Evolutionary conservation across 306 rosid genomes (phyloP), one percentile per base, ranked within the genome.

Genomic region (Rosa rugosa): DNA sequence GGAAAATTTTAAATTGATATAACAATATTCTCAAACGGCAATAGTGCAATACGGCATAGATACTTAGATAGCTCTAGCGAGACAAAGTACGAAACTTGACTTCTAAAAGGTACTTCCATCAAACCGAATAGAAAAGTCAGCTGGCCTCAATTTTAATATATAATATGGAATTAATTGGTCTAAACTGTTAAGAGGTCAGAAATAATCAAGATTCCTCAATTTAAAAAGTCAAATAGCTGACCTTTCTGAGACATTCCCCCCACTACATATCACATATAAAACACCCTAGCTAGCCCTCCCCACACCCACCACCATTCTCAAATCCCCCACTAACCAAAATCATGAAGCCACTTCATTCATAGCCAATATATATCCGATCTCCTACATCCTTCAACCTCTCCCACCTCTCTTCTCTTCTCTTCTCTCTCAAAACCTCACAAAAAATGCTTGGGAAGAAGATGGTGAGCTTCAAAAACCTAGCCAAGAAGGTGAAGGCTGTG

Each of bases 381-480:
- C 57, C 75, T 74, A 17, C 69, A 4, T 70, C 72, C 42, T 5
- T 40, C 72, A 4, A 27, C 11, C 78, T 85, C 56, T 63, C 62
- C 69, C 65, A 73, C 45, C 53, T 57, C 75, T 60, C 60, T 71
- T 8, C 53, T 20, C 47, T 16, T 38, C 22, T 4, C 22, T 31
- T 4, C 13, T 42, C 36, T 72, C 36, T 65, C 14, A 56, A 34
- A 25, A 3, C 36, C 50, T 79, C 46, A 31, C 53, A 71, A 6
- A 76, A 31, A 62, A 91, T 92, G 97, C 81, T 91, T 40, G 90
- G 88, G 54, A 94, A 87, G 59, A 87, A 82, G 77, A 89, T 89
- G 83, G 88, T 82, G 11, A 78, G 89, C 16, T 76, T 95, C 66
- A 89, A 82, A 84, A 92, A 91, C 81, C 85, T 95, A 57, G 88